phyloP scores from a whole-genome alignment of 1,139 yeast species.

The Scheffersomyces illinoinensis region DNA sequence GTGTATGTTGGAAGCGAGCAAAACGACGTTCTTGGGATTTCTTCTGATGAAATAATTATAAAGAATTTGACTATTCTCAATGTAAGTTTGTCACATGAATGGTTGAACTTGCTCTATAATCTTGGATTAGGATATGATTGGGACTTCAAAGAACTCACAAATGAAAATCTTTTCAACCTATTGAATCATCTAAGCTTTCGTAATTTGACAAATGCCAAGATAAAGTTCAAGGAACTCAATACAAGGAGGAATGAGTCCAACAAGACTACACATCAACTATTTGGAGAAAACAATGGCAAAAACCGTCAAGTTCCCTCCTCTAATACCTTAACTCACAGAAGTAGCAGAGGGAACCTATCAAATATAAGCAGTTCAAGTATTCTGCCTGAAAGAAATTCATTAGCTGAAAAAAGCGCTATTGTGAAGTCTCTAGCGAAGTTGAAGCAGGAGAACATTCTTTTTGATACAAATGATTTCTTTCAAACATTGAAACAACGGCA shows the following conservation, averaged over 20 bases:
- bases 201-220: constrained; percentile 26
- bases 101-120: constrained; percentile 39
- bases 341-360: not conserved
- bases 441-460: constrained; percentile 29
- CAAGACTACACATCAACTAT: not conserved
- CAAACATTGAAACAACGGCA: constrained; percentile 4
- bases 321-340: not conserved
- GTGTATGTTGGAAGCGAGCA: constrained; percentile 34
- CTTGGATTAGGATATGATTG: constrained; percentile 42
- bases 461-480: constrained; percentile 29
- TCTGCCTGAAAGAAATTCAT: not conserved
- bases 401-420: constrained; percentile 21
- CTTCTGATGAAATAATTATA: constrained; percentile 27
- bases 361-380: not conserved
- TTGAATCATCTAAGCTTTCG: constrained; percentile 31
- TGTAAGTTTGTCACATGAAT: constrained; percentile 30
- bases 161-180: constrained; percentile 29
- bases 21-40: constrained; percentile 5
- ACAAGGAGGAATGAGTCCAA: constrained; percentile 5
- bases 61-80: constrained; percentile 35
- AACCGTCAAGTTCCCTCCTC: not conserved
- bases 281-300: not conserved
- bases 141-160: constrained; percentile 36
- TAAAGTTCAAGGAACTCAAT: constrained; percentile 24
- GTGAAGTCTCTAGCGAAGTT: constrained; percentile 21